These are phyloP conservation scores for Lyophyllum atratum DNA, from an alignment of 768 basidiomycete species.

Conservation along the genomic window DNA sequence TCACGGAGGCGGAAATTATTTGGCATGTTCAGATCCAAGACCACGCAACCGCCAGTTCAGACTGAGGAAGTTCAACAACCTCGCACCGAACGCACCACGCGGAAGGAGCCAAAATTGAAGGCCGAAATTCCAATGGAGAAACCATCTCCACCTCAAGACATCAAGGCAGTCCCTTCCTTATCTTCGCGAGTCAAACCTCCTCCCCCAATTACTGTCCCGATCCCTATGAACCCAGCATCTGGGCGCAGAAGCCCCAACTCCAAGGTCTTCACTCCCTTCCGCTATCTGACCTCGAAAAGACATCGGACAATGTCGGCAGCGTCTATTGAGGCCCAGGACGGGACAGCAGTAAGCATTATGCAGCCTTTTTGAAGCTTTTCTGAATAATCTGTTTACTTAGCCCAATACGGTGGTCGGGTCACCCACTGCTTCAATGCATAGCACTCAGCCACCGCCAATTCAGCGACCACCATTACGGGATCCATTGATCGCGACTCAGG, in stretches of 20 bases:
- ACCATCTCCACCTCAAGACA: background rate
- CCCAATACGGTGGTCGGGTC: slow-evolving; percentile 75
- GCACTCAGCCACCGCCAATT: slow-evolving; percentile 42
- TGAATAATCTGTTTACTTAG: slow-evolving; percentile 32
- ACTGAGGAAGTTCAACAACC: slow-evolving; percentile 21
- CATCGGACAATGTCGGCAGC: slow-evolving; percentile 71
- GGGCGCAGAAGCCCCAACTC: slow-evolving; percentile 42
- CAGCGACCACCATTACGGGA: slow-evolving; percentile 67
- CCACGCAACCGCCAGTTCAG: slow-evolving; percentile 18
- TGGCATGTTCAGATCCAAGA: slow-evolving; percentile 31
- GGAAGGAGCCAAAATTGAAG: slow-evolving; percentile 13
- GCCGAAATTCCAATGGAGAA: background rate
- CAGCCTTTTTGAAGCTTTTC: slow-evolving; percentile 3
- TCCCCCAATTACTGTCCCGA: slow-evolving; percentile 28
- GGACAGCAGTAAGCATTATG: slow-evolving; percentile 65
- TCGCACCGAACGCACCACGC: slow-evolving; percentile 18
- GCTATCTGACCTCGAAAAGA: slow-evolving; percentile 56
- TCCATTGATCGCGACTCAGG: slow-evolving; percentile 59
- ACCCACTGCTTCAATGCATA: slow-evolving; percentile 69
- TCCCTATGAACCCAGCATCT: slow-evolving; percentile 28
- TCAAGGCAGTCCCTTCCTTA: slow-evolving; percentile 8
- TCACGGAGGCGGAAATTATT: slow-evolving; percentile 42
- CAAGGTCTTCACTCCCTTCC: slow-evolving; percentile 63
- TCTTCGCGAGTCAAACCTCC: slow-evolving; percentile 11
- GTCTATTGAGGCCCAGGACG: slow-evolving; percentile 78